Evolutionary conservation across 106 monocot genomes (phyloP).

Genomic region (Dendrobium catenatum): DNA sequence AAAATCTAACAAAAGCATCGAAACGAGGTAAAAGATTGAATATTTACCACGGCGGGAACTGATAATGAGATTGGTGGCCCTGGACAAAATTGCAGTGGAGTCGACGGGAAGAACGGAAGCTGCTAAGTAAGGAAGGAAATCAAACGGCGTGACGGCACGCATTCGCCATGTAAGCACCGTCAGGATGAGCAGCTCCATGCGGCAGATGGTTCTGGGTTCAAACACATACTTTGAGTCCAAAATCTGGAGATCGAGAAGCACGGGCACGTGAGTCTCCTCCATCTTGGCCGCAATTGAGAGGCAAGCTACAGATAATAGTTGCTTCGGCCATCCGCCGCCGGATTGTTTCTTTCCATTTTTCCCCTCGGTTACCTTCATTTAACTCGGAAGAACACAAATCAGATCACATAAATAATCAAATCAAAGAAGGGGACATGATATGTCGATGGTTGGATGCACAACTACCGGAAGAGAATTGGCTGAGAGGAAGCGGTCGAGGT

Average conservation of each 20-base stretch:
- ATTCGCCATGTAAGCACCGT: constrained; percentile 66
- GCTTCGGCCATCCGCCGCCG: constrained; percentile 31
- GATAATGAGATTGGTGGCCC: constrained; percentile 38
- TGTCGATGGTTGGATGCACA: constrained; percentile 51
- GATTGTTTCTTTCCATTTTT: background rate
- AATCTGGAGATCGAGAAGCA: constrained; percentile 69
- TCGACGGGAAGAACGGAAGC: constrained; percentile 11
- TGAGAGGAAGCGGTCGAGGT: constrained; percentile 70
- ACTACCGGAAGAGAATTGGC: constrained; percentile 39
- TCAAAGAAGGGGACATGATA: constrained; percentile 68
- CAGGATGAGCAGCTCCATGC: constrained; percentile 86
- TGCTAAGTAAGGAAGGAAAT: constrained; percentile 28
- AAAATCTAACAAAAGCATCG: background rate
- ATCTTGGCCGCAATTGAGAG: constrained; percentile 84
- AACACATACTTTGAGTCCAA: constrained; percentile 35
- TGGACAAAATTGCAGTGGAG: constrained; percentile 10
- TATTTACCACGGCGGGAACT: constrained; percentile 34
- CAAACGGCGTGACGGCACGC: constrained; percentile 52
- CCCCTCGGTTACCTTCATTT: constrained; percentile 2
- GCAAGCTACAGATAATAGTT: constrained; percentile 49
- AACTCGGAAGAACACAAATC: background rate
- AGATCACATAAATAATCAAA: constrained; percentile 1
- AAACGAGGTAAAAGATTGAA: background rate
- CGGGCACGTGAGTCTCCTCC: constrained; percentile 76
- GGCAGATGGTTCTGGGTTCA: constrained; percentile 60